A percentile compares a stretch with the other conserved stretches of the same genome.
Conservation (phyloP, 164 flowering plant species). For the Macadamia integrifolia region DNA sequence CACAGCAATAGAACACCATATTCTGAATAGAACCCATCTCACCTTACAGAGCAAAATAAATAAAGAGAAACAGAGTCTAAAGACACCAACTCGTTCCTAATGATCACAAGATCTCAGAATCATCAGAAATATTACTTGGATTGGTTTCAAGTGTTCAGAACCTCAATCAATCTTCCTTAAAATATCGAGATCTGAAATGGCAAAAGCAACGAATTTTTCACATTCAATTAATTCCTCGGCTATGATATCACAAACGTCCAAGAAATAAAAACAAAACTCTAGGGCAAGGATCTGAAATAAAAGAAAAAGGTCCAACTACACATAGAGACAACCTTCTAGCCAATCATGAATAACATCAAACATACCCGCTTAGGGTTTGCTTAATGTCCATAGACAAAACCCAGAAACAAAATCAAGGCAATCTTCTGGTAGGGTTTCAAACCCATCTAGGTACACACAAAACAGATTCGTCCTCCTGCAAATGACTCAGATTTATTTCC, state of each 20-base stretch:
- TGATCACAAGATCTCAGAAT: neutral
- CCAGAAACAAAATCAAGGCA: too few species aligned
- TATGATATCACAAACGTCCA: conserved; percentile 23
- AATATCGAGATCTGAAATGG: conserved; percentile 11
- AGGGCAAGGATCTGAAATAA: conserved; percentile 8
- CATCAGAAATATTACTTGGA: neutral
- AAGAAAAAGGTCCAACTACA: conserved; percentile 12
- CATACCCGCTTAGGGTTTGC: conserved; percentile 13
- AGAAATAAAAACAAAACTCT: conserved; percentile 20
- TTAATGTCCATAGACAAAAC: neutral
- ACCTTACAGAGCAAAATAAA: neutral
- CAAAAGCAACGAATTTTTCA: conserved; percentile 15
- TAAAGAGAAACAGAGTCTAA: neutral
- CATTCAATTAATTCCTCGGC: conserved; percentile 7
- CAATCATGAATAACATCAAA: conserved; percentile 19
- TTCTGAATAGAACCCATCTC: conserved; percentile 45
- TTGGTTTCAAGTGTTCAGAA: neutral
- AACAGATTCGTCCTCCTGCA: too few species aligned
- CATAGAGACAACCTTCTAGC: too few species aligned
- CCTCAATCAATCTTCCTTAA: neutral
- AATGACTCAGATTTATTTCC: too few species aligned
- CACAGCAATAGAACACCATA: conserved; percentile 54
- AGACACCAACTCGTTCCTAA: neutral
- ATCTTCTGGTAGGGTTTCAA: too few species aligned
- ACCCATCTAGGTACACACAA: too few species aligned